Evolutionary conservation across 2,329 filamentous ascomycete genomes (phyloP), one percentile per base, ranked within the genome.

Genomic region (Aspergillus japonicus): DNA sequence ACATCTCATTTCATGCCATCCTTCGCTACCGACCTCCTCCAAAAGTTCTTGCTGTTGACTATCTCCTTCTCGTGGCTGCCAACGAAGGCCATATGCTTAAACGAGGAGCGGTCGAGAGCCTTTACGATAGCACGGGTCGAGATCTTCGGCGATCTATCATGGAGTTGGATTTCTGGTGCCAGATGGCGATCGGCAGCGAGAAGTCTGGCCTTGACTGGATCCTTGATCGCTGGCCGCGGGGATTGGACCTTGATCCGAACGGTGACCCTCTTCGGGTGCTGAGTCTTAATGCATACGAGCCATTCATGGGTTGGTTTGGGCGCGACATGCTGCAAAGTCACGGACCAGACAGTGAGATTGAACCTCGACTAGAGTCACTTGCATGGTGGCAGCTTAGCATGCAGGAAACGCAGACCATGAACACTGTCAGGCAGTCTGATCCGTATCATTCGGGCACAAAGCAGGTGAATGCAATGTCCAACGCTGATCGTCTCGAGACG

Each of bases 131-230:
- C 14, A 89, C 90, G 56, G 74, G 82, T 2, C 77, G 83, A 29
- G 95, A 99, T 72, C 78, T 99, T 12, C 87, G 95, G 57, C 91
- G 89, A 23, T 88, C 89, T 2, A 86, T 99, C 52, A 87, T 84
- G 58, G 92, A 98, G 62, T 83, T 99, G 29, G 89, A 96, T 72
- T 95, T 96, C 72, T 99, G 94, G 94, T 99, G 96, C 73, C 95
- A 99, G 73, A 92, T 98, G 76, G 92, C 89, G 0, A 87, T 99
- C 10, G 96, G 95, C 5, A 95, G 96, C 71, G 82, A 86, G n/a
- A 90, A 90, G 66, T 90, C 90, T 21, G 94, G 95, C 0, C 84
- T 96, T 49, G 90, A 94, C 68, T 99, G 96, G 94, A 91, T 96
- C 68, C 87, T 89, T 66, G 86, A 89, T 51, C 84, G 89, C 58